Base-by-base conservation (phyloP, 2,329 filamentous ascomycete genomes). In the Xylariaceae sp. region DNA sequence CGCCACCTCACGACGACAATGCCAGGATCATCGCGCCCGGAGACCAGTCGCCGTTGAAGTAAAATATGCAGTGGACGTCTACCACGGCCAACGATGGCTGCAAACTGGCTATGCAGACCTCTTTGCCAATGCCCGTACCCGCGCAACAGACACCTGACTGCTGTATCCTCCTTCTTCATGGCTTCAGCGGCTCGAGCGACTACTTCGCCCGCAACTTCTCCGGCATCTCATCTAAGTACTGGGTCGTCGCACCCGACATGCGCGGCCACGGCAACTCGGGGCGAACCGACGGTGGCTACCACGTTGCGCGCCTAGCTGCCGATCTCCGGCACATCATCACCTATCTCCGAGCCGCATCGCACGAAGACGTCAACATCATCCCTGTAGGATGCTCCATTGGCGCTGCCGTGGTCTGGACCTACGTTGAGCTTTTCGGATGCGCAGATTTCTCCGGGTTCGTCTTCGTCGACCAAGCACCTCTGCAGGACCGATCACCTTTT, bases 391-490 rank as follows among this genome's bases (percentile, higher is more conserved):
- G 71, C 59, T 73, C 70, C 31, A 72, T 74, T 45, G 71, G 71
- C 45, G 71, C 71, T 6, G 71, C 71, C 1, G 63, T 74, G 6
- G 57, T 74, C 6, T 73, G 71, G 71, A 73, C 71, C 0, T 70
- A 72, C 48, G 56, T 69, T 6, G 71, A 74, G 61, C 64, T 74
- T 1, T 73, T 71, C 39, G 66, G 68, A 3, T 57, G 62, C 47
- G 48, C 34, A 3, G 66, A 63, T 28, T 69, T 73, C 33, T 49
- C 58, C 0, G 71, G 68, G 0, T 64, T 69, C 36, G 63, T 69
- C 17, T 72, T 73, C 42, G 71, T 71, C 14, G 71, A 73, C 63
- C 71, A 74, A 59, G 71, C 69, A 4, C 71, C 71, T 39, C 58
- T 73, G 46, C 71, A 74, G 59, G 70, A 74, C 48, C 67, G 68